phyloP scores from a whole-genome alignment of 2,329 filamentous ascomycete species.

The Aspergillus tanneri region DNA sequence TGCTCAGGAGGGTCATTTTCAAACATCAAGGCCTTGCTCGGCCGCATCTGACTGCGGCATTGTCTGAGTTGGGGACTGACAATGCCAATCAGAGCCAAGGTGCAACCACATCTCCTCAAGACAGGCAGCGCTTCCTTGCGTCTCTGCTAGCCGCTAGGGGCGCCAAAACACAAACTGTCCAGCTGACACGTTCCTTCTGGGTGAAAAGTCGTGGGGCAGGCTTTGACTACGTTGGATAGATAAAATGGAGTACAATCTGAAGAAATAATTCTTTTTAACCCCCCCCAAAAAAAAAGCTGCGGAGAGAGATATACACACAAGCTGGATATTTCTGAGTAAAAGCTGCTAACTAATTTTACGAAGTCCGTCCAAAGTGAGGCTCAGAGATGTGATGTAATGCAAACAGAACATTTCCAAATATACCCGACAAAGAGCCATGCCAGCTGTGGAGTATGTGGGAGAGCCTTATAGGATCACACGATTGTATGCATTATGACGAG shows the following conservation, averaged over 20 bases:
- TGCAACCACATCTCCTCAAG: slow-evolving; percentile 32
- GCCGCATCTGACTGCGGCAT: slow-evolving; percentile 36
- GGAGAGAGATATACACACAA: slow-evolving; percentile 2
- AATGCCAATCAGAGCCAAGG: slow-evolving; percentile 22
- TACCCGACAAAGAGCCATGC: no score
- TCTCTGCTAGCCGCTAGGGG: slow-evolving; percentile 42
- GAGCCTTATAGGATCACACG: slow-evolving; percentile 1
- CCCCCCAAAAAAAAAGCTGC: neutral
- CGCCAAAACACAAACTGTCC: slow-evolving; percentile 36
- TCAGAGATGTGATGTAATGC: slow-evolving; percentile 4
- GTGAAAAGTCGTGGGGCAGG: slow-evolving; percentile 44
- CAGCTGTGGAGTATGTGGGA: no score
- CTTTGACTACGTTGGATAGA: slow-evolving; percentile 40
- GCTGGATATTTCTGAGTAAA: slow-evolving; percentile 8
- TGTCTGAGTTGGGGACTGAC: slow-evolving; percentile 31
- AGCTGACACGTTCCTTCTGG: slow-evolving; percentile 45
- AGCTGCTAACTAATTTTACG: neutral
- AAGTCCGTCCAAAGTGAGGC: slow-evolving; percentile 16
- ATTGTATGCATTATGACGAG: slow-evolving; percentile 1
- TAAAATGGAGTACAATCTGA: neutral
- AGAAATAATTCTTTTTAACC: neutral
- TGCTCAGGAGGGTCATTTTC: slow-evolving; percentile 43
- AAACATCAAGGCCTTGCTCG: slow-evolving; percentile 43
- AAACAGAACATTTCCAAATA: neutral
- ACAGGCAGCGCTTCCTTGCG: slow-evolving; percentile 43